A percentile compares a stretch with the other conserved stretches of the same genome.
These are phyloP conservation scores for Verticillium nonalfalfae DNA, from an alignment of 2,329 filamentous ascomycete genomes.

Conservation along the genomic window DNA sequence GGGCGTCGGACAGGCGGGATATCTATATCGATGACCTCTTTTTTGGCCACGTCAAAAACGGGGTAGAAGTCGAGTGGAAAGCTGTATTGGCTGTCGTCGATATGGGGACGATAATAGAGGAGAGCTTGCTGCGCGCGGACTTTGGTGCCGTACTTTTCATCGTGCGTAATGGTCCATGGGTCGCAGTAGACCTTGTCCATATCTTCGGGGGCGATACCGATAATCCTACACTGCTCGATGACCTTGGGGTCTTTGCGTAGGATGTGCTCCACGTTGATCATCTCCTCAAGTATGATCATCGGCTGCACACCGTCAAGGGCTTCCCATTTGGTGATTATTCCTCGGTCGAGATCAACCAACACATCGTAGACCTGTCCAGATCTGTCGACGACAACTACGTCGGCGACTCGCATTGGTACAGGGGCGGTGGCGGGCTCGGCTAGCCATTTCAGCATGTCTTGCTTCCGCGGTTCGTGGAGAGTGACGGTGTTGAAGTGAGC, in stretches of 20 bases:
- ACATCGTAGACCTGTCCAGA: slow-evolving; percentile 39
- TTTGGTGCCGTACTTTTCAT: slow-evolving; percentile 67
- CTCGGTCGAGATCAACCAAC: slow-evolving; percentile 39
- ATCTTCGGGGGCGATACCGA: slow-evolving; percentile 47
- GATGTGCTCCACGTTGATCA: slow-evolving; percentile 66
- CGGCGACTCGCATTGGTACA: slow-evolving; percentile 41
- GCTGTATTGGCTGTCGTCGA: slow-evolving; percentile 43
- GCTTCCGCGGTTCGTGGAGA: slow-evolving; percentile 57
- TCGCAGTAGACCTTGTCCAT: slow-evolving; percentile 65
- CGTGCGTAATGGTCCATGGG: slow-evolving; percentile 79
- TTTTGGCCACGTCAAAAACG: slow-evolving; percentile 38
- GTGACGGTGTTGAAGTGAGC: slow-evolving; percentile 57
- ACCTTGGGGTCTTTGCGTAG: slow-evolving; percentile 65
- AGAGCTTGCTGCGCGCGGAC: slow-evolving; percentile 73
- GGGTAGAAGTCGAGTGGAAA: slow-evolving; percentile 35
- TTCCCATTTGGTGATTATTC: slow-evolving; percentile 35
- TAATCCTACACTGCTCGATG: slow-evolving; percentile 68
- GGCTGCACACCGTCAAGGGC: slow-evolving; percentile 38
- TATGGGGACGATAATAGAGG: slow-evolving; percentile 71
- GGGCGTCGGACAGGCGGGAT: slow-evolving; percentile 24
- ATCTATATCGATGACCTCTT: slow-evolving; percentile 40
- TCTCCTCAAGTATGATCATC: slow-evolving; percentile 69
- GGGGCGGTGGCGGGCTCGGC: slow-evolving; percentile 40
- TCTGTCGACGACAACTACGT: slow-evolving; percentile 38
- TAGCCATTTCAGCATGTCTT: slow-evolving; percentile 48